Evolutionary conservation across 2,329 filamentous ascomycete species (phyloP), one percentile per base, ranked within the genome.

Genomic region (Xylariales sp.): DNA sequence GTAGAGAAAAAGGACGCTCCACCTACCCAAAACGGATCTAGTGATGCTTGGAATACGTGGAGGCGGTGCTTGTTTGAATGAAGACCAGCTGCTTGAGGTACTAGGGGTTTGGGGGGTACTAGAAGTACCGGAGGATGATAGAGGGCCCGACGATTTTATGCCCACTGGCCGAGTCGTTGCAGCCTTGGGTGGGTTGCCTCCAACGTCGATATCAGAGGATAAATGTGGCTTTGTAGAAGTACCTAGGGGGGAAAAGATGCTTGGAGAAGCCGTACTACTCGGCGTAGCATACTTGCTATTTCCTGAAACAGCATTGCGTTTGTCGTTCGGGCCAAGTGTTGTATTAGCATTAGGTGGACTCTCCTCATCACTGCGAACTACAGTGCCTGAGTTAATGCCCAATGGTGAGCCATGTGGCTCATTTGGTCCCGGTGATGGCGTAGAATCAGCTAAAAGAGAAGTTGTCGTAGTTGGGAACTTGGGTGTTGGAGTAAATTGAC

Each of bases 1-100:
- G 30, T 5, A 3, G 32, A 30, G 18, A 49, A 59, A 50, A 23
- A 6, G 5, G 23, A 48, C n/a, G 46, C 18, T 45, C 9, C 23
- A 54, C 69, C 53, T 69, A 69, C 69, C 62, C 8, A 14, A 23
- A 56, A 30, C n/a, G 46, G 61, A 46, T 43, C 34, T 32, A 28
- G 30, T 41, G 10, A 43, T 52, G 14, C n/a, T 49, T 18, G 41
- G 12, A 36, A n/a, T 8, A 36, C n/a, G 46, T 34, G 49, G 32
- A 50, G 56, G 18, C 23, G 46, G 23, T 30, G n/a, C 41, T 54
- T 34, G 23, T 41, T 46, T 5, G 46, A 58, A 65, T 16, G 45
- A 54, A 58, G 58, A 10, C 18, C 5, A 23, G 14, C 23, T 3
- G 12, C n/a, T 46, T 5, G 45, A n/a, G 14, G 10, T 68, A 16